Base-by-base conservation (phyloP, 2,329 filamentous ascomycete species). In the Sarocladium oryzae region DNA sequence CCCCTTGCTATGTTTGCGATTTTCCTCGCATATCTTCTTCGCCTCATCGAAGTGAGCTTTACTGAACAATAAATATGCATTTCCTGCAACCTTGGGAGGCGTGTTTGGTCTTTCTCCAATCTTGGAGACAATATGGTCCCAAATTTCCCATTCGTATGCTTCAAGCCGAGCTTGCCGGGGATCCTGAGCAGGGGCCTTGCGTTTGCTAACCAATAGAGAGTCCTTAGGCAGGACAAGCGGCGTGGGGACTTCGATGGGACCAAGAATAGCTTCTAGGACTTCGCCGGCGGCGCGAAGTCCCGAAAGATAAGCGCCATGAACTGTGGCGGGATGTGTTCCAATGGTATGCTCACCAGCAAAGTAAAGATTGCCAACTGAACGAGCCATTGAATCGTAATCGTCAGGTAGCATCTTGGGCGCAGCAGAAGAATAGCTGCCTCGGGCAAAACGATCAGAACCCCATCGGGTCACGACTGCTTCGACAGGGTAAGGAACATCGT, bases 271-370 rank as follows among this genome's bases (percentile, higher is more conserved):
- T 51, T 92, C 85, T 33, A 96, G 74, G 2, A 99, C 80, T 62
- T 97, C 91, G 2, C 88, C 85, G 10, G 93, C 93, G 3, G 87
- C 93, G 48, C 93, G 85, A 5, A 99, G 75, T 2, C 93, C 95
- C 2, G 93, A 96, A 3, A 99, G 74, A 63, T 97, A 99, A 8
- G 93, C 95, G 5, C 93, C 93, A 59, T 99, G 93, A 1, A 99
- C 93, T 2, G 93, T 99, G 28, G 95, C 93, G 11, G 95, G 93
- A 64, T 99, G 91, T 1, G 90, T 96, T 43, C 89, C 90, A 59
- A 88, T 96, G 1, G 95, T 99, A 54, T 96, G 93, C 68, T 99
- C 93, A 45, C 93, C 93, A 15, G 92, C 93, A 67, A 99, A 99
- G 68, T 92, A 89, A 8, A 99, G 73, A 56, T 95, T 95, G 28